phyloP scores from a whole-genome alignment of 1,284 basidiomycete genomes.

The Earliella scabrosa region DNA sequence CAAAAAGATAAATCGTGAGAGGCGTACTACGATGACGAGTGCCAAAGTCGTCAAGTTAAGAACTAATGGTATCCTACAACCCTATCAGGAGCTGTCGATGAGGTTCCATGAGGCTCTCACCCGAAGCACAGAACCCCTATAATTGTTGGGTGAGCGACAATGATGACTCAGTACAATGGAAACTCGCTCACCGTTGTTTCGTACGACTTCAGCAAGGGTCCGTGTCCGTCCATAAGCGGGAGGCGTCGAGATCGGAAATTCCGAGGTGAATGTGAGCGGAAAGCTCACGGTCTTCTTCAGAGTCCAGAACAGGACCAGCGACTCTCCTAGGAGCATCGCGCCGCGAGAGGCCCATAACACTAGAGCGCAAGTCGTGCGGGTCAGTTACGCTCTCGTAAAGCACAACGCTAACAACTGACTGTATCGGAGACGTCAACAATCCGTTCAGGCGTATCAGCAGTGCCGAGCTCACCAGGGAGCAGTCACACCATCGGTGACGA shows the following conservation, averaged over 20 bases:
- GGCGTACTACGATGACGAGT: neutral
- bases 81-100: neutral
- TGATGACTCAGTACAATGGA: neutral
- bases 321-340: neutral
- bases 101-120: neutral
- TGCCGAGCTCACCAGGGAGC: neutral
- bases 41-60: neutral
- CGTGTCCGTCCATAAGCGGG: neutral
- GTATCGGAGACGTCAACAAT: neutral
- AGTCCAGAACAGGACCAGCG: neutral
- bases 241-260: neutral
- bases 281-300: neutral
- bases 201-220: neutral
- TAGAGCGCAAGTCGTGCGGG: neutral
- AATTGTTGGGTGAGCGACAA: neutral
- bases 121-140: neutral
- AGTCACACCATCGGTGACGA: neutral
- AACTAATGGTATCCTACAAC: neutral
- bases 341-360: neutral
- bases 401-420: neutral
- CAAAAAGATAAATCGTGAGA: neutral
- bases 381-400: neutral
- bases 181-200: neutral
- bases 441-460: too few species aligned
- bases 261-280: conserved; percentile 4